These are phyloP conservation scores for Aspergillus sp. DNA, from an alignment of 2,329 filamentous ascomycete genomes.

Conservation along the genomic window DNA sequence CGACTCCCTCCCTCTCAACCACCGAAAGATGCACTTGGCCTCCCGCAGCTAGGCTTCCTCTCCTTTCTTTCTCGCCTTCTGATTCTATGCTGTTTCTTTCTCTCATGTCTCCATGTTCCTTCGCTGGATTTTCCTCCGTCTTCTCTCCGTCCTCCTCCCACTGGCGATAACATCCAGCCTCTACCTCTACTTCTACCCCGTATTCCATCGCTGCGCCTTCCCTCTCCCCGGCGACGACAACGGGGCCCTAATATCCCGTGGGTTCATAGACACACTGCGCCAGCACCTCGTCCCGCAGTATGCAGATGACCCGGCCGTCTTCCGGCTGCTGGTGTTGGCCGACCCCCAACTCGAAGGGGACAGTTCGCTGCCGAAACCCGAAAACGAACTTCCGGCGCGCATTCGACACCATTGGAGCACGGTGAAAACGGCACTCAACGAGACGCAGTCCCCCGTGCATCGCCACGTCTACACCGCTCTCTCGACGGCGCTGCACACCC, in stretches of 20 bases:
- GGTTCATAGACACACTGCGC: slow-evolving; percentile 34
- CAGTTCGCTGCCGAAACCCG: slow-evolving; percentile 65
- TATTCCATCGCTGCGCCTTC: slow-evolving; percentile 78
- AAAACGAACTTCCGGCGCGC: slow-evolving; percentile 44
- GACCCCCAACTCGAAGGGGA: slow-evolving; percentile 95
- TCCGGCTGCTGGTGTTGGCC: slow-evolving; percentile 81
- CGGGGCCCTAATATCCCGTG: slow-evolving; percentile 8
- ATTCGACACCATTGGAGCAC: slow-evolving; percentile 37
- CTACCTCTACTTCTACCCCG: slow-evolving; percentile 85
- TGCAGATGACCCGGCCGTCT: slow-evolving; percentile 57
- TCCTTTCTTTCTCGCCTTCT: neutral
- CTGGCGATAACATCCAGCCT: slow-evolving; percentile 67
- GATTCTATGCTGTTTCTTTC: neutral
- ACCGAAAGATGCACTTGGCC: neutral
- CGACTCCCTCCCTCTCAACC: neutral
- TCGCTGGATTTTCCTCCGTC: slow-evolving; percentile 44
- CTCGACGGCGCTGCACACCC: slow-evolving; percentile 17
- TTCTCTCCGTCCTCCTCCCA: slow-evolving; percentile 56
- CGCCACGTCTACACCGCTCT: slow-evolving; percentile 21
- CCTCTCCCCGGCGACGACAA: slow-evolving; percentile 47
- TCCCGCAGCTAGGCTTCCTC: neutral
- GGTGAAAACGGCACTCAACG: slow-evolving; percentile 14
- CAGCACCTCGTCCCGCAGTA: slow-evolving; percentile 31
- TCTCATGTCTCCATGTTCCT: slow-evolving; percentile 48
- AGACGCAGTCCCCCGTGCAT: slow-evolving; percentile 14